These are phyloP conservation scores for Linum usitatissimum DNA, from an alignment of 345 rosid species.

Conservation along the genomic window DNA sequence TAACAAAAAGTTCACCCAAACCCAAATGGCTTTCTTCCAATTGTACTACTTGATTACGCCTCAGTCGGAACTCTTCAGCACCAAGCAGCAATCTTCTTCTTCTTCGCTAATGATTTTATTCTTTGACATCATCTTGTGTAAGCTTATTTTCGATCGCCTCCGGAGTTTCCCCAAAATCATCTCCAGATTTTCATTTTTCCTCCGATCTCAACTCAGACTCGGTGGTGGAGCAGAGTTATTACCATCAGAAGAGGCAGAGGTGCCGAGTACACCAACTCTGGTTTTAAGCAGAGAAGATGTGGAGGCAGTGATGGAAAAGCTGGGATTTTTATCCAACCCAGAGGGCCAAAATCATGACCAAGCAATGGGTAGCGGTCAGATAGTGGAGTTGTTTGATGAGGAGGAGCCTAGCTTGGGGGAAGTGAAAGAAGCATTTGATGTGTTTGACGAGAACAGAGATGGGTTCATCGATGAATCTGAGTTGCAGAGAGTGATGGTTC, in stretches of 20 bases:
- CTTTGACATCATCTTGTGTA: not conserved
- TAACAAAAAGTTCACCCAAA: too few relatives aligned
- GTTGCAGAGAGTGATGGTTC: slow-evolving; percentile 19
- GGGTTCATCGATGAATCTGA: slow-evolving; percentile 24
- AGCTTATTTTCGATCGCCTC: not conserved
- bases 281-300: slow-evolving; percentile 9
- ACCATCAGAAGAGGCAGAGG: not conserved
- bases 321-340: slow-evolving; percentile 1
- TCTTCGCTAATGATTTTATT: not conserved
- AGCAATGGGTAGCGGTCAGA: not conserved
- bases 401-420: slow-evolving; percentile 24
- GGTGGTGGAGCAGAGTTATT: not conserved
- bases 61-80: not conserved
- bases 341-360: not conserved
- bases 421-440: slow-evolving; percentile 22
- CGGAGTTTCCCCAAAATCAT: not conserved
- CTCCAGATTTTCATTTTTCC: not conserved
- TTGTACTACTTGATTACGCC: not conserved
- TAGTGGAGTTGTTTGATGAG: slow-evolving; percentile 18
- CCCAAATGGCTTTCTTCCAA: not conserved
- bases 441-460: slow-evolving; percentile 27
- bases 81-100: not conserved
- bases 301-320: slow-evolving; percentile 12
- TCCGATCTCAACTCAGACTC: not conserved
- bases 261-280: not conserved